Evolutionary conservation across 1,139 yeast genomes (phyloP), one percentile per base, ranked within the genome.

Genomic region (Blastobotrys indianensis): DNA sequence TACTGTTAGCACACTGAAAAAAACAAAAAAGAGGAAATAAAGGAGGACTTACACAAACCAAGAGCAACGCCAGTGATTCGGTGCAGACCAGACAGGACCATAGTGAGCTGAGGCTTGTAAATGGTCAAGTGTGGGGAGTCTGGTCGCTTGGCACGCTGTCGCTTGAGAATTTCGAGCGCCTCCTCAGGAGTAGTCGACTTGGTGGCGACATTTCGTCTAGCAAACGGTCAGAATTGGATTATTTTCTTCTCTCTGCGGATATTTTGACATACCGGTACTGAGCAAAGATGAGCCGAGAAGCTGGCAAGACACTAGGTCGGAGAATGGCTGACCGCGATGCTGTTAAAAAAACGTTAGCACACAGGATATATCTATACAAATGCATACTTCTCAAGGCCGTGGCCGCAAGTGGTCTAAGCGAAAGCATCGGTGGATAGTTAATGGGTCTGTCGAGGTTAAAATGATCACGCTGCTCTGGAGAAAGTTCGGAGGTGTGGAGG

Each of bases 141-240:
- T 39, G 98, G 98, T 71, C 98, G 82, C 70, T 80, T 77, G 58
- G 75, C 76, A 68, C 98, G 81, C 72, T 92, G 98, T 46, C 82
- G 79, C 50, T 80, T 75, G 54, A 92, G 76, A 51, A 88, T 75
- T 39, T 76, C 77, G 56, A 82, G 76, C 60, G 85, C 94, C 59
- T 79, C 78, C 23, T 72, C 77, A 43, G 75, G 74, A 37, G 86
- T 71, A 38, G 88, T 76, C 59, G 74, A 68, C 55, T 82, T 77
- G 25, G 88, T 77, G 46, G 80, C 36, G 43, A 41, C 28, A 12
- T 32, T 34, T 23, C 37, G 25, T 35, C 20, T 16, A 16, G 4
- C n/a, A 13, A 8, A 2, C 31, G n/a, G 32, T 16, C 8, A 20
- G 29, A 15, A 33, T 32, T 23, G 39, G 41, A 13, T 39, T 34